Base-by-base conservation (phyloP, 2,329 filamentous ascomycete genomes). In the Talaromyces piceae region DNA sequence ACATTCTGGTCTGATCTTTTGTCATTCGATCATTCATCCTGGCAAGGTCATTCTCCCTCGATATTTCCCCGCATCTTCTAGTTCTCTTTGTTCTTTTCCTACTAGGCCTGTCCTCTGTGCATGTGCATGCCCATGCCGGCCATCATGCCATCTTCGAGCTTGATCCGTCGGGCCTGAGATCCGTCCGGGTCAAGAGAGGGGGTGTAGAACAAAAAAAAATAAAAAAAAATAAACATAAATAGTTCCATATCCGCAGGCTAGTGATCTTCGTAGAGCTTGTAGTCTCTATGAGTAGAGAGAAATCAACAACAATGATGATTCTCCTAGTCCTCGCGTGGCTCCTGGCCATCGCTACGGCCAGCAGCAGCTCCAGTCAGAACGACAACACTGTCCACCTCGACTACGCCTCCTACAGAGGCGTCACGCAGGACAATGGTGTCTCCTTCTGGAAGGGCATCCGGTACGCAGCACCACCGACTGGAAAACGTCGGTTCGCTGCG, bases 371-470 rank as follows among this genome's bases (percentile, higher is more conserved):
- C n/a, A n/a, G 41, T 28, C 16, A 28, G 22, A 26, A n/a, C n/a
- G 41, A 43, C 16, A 43, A 31, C 26, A 44, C 43, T 16, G 16
- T 41, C 16, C 30, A 46, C 5, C 72, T 91, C 20, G 77, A 75
- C 3, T 91, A 90, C 62, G 77, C 83, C 26, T 77, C 73, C 23
- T 89, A 90, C 61, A 66, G 74, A 46, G 87, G 87, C 7, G 67
- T 71, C 3, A 61, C 72, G 1, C 70, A 77, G 1, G 58, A 67
- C 0, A 79, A 79, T 58, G 84, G 82, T 1, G 70, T 89, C 45
- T 81, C 78, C 2, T 77, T 84, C 64, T 91, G 86, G 85, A 75
- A 88, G 6, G 87, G 86, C 1, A 80, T 93, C 56, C 80, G 86
- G 41, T 93, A 82, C 70, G 87, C 87, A 1, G 82, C 84, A 4